A percentile compares a stretch with the other conserved stretches of the same genome.
Conservation (phyloP, 345 rosid species). For the Cardamine occulta region DNA sequence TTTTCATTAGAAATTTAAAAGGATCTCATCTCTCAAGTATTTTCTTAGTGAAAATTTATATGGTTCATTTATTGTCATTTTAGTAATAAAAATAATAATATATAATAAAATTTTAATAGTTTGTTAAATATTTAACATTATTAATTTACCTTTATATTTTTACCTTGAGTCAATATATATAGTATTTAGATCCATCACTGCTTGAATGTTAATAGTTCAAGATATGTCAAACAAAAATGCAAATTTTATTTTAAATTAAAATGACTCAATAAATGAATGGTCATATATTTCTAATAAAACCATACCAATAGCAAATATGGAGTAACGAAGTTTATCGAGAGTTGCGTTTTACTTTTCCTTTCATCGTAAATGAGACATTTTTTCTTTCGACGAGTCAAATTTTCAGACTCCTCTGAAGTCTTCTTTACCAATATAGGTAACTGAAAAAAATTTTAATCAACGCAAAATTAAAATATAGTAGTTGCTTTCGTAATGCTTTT, state of each 20-base stretch:
- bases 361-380: neutral
- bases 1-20: too few relatives aligned
- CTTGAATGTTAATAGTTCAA: neutral
- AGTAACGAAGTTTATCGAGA: neutral
- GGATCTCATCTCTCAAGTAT: too few relatives aligned
- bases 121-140: too few relatives aligned
- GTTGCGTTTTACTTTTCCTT: conserved; percentile 2
- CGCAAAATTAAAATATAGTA: conserved; percentile 19
- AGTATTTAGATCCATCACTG: neutral
- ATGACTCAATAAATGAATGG: neutral
- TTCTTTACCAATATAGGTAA: neutral
- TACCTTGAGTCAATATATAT: too few relatives aligned
- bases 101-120: too few relatives aligned
- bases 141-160: too few relatives aligned
- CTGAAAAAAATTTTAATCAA: neutral
- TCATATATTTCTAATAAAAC: neutral
- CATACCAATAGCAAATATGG: neutral
- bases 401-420: neutral
- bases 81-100: too few relatives aligned
- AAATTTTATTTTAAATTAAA: neutral
- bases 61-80: too few relatives aligned
- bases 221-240: neutral
- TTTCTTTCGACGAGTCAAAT: conserved; percentile 9
- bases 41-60: too few relatives aligned
- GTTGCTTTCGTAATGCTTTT: conserved; percentile 18